phyloP scores from a whole-genome alignment of 768 basidiomycete genomes.

The Chalciporus sphaerocephalus region DNA sequence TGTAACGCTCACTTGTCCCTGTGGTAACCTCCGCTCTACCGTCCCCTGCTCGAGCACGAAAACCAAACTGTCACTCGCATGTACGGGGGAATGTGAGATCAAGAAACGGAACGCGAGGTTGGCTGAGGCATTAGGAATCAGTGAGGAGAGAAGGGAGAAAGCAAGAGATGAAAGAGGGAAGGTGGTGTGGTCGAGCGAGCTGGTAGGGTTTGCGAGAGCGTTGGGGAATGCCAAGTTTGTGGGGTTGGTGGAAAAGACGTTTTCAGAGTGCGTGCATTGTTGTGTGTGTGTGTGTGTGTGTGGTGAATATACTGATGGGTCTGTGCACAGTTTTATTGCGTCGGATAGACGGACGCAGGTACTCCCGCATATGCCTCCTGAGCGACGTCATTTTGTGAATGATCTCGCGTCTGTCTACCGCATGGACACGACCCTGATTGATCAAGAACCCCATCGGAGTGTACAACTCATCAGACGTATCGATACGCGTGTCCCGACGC shows the following conservation, averaged over 20 bases:
- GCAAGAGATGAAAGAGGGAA: conserved; percentile 33
- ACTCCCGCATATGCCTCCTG: conserved; percentile 75
- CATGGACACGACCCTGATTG: conserved; percentile 81
- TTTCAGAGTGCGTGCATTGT: conserved; percentile 62
- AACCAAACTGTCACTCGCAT: conserved; percentile 50
- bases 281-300: conserved; percentile 4
- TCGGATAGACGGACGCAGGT: conserved; percentile 68
- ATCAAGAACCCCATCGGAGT: conserved; percentile 85
- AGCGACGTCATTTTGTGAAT: conserved; percentile 80
- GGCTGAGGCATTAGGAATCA: conserved; percentile 91
- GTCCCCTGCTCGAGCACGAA: conserved; percentile 57
- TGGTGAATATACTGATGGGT: too few species aligned
- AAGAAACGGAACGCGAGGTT: conserved; percentile 84
- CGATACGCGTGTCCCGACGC: conserved; percentile 75
- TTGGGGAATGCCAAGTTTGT: conserved; percentile 60
- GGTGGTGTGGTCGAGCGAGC: conserved; percentile 57
- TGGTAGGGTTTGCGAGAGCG: conserved; percentile 53
- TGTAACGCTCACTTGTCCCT: conserved; percentile 71
- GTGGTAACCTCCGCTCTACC: conserved; percentile 74
- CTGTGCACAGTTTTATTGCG: conserved; percentile 62
- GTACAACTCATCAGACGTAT: conserved; percentile 79
- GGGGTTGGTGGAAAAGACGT: conserved; percentile 69
- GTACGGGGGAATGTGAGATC: conserved; percentile 77
- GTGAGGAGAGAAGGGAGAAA: conserved; percentile 45
- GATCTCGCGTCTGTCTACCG: conserved; percentile 76